phyloP scores from a whole-genome alignment of 352 stramenopile genomes.

The Globisporangium canariense region DNA sequence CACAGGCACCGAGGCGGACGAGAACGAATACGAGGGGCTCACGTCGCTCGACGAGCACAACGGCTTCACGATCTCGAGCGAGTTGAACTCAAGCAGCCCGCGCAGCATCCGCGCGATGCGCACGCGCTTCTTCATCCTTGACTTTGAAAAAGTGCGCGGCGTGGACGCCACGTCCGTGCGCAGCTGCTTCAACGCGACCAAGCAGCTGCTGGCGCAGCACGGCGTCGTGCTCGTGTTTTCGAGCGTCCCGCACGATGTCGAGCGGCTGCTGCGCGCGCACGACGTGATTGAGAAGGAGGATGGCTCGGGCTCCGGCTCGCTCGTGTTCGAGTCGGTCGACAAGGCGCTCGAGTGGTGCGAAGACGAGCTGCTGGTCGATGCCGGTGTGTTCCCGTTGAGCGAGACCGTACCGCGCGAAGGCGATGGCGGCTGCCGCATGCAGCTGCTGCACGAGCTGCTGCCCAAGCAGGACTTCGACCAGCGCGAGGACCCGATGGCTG shows the following conservation, averaged over 20 bases:
- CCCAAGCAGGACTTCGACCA: slow-evolving; percentile 24
- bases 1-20: background rate
- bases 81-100: slow-evolving; percentile 20
- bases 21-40: slow-evolving; percentile 37
- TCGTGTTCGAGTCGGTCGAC: slow-evolving; percentile 84
- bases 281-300: slow-evolving; percentile 75
- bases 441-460: slow-evolving; percentile 70
- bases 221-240: slow-evolving; percentile 76
- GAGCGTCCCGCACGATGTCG: slow-evolving; percentile 61
- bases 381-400: slow-evolving; percentile 66
- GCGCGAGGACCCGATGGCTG: slow-evolving; percentile 8
- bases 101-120: slow-evolving; percentile 57
- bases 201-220: slow-evolving; percentile 75
- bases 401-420: slow-evolving; percentile 35
- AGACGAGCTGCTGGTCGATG: slow-evolving; percentile 73
- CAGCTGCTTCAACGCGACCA: slow-evolving; percentile 86
- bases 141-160: slow-evolving; percentile 87
- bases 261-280: slow-evolving; percentile 72
- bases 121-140: slow-evolving; percentile 85
- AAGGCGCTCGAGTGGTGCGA: slow-evolving; percentile 86
- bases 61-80: slow-evolving; percentile 32
- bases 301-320: slow-evolving; percentile 44
- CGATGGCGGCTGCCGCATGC: slow-evolving; percentile 34
- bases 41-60: slow-evolving; percentile 49
- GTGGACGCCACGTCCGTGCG: slow-evolving; percentile 87